Conservation (phyloP, 1,284 basidiomycete species). For the Retiboletus fuscus region DNA sequence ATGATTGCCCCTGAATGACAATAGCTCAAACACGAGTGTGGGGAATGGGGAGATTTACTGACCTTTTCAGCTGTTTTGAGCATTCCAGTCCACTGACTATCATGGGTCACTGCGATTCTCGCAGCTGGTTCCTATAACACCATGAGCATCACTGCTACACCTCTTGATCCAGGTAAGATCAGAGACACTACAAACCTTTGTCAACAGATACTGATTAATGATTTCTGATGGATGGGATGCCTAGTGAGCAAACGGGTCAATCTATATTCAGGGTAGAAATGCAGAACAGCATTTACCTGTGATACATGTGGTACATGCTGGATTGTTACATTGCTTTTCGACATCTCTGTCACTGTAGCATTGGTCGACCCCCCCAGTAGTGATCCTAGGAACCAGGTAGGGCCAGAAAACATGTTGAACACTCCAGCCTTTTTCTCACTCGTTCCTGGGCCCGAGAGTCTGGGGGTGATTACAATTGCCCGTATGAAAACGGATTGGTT, state of each 20-base stretch:
- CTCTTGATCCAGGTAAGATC: too few species aligned
- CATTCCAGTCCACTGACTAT: background rate
- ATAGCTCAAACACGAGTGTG: too few species aligned
- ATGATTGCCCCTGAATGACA: background rate
- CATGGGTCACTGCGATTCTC: background rate
- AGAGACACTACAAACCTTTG: background rate
- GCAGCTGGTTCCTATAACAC: background rate
- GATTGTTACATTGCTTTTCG: background rate
- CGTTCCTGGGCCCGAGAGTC: too few species aligned
- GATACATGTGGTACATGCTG: conserved; percentile 2
- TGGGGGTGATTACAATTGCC: conserved; percentile 15
- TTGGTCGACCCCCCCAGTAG: background rate
- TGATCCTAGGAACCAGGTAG: background rate
- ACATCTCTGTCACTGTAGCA: background rate
- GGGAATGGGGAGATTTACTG: too few species aligned
- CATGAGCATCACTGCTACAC: too few species aligned
- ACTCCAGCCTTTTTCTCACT: too few species aligned
- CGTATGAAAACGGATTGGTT: conserved; percentile 22
- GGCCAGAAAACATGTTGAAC: background rate
- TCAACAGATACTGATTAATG: conserved; percentile 14
- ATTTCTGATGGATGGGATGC: conserved; percentile 15
- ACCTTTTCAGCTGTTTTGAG: background rate
- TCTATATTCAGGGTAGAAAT: background rate
- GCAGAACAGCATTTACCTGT: background rate
- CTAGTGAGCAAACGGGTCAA: background rate